phyloP scores from a whole-genome alignment of 495 filamentous ascomycete species.

The Cercophora scortea region DNA sequence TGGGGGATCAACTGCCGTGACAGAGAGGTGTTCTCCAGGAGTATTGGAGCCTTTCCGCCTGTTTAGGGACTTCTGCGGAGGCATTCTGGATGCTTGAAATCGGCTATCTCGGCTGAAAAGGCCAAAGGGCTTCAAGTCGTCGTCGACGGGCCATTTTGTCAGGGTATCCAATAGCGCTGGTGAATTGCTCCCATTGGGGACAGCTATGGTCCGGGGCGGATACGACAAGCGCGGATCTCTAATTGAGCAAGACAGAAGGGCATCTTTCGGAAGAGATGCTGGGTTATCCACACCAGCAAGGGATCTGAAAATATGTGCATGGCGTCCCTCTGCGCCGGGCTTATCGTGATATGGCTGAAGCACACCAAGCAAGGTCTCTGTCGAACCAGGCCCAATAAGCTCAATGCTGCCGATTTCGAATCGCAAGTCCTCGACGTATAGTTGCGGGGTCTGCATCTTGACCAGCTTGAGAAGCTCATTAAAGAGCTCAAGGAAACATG shows the following conservation, averaged over 20 bases:
- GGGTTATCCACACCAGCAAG: constrained; percentile 68
- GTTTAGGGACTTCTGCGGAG: constrained; percentile 80
- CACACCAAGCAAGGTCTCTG: constrained; percentile 67
- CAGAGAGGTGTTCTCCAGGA: constrained; percentile 56
- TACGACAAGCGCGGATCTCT: constrained; percentile 74
- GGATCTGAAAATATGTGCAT: constrained; percentile 52
- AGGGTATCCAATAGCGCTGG: constrained; percentile 46
- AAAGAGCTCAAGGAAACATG: constrained; percentile 81
- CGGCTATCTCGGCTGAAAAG: constrained; percentile 67
- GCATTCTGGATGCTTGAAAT: constrained; percentile 49
- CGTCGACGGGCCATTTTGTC: constrained; percentile 64
- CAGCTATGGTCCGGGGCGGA: constrained; percentile 47
- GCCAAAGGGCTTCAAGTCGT: constrained; percentile 38
- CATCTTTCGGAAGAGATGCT: constrained; percentile 63
- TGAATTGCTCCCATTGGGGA: constrained; percentile 43
- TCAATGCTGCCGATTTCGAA: constrained; percentile 95
- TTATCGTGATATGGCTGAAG: constrained; percentile 48
- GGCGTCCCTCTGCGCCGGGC: constrained; percentile 25
- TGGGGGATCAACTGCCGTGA: constrained; percentile 59
- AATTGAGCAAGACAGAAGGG: constrained; percentile 63
- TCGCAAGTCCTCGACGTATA: constrained; percentile 80
- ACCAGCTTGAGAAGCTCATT: constrained; percentile 60
- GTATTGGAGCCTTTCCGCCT: constrained; percentile 62
- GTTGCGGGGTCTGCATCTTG: constrained; percentile 62
- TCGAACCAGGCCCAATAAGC: constrained; percentile 73